Evolutionary conservation across 345 rosid genomes (phyloP).

Genomic region (Moricandia arvensis): DNA sequence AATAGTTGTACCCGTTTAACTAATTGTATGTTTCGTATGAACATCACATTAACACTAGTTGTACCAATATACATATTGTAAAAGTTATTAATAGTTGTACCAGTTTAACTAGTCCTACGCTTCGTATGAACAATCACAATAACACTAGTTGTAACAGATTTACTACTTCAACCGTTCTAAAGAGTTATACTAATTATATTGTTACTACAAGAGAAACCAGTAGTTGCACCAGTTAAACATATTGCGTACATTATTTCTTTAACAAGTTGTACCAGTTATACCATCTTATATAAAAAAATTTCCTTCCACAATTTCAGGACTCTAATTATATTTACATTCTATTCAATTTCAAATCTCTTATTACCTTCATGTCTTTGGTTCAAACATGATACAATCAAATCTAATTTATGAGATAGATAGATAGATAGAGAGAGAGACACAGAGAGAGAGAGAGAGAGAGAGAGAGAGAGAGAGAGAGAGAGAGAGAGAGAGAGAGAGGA

Average conservation of each 20-base stretch:
- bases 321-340: too few species aligned
- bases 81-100: neutral
- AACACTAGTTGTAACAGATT: neutral
- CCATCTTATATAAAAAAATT: neutral
- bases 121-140: neutral
- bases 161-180: too few species aligned
- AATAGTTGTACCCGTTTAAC: neutral
- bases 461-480: neutral
- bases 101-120: neutral
- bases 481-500: neutral
- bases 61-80: neutral
- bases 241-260: too few species aligned
- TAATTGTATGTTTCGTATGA: neutral
- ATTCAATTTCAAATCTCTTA: neutral
- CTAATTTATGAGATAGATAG: too few species aligned
- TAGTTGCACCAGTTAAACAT: too few species aligned
- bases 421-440: neutral
- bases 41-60: neutral
- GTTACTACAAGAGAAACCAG: too few species aligned
- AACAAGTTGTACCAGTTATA: neutral
- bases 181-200: too few species aligned
- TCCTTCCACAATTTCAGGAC: neutral
- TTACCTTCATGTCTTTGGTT: neutral
- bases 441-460: neutral
- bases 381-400: neutral